phyloP scores from a whole-genome alignment of 305 asterid genomes.

The Petunia hybrid region DNA sequence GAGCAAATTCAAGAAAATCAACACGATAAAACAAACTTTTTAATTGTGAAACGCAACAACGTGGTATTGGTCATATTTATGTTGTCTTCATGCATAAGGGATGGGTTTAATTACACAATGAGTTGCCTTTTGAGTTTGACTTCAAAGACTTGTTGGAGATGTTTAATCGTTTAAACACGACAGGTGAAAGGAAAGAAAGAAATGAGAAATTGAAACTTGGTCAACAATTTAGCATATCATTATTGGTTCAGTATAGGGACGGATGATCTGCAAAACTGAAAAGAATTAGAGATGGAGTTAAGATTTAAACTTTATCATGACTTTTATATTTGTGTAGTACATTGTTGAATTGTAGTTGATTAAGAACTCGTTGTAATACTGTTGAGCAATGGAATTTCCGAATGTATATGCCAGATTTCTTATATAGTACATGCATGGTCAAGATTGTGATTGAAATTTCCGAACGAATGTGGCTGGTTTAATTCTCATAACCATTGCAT shows the following conservation, averaged over 20 bases:
- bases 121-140: not conserved
- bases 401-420: too few species aligned
- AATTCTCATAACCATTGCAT: too few species aligned
- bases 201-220: not conserved
- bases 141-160: not conserved
- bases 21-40: conserved; percentile 10
- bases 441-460: too few species aligned
- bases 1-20: not conserved
- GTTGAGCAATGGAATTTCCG: too few species aligned
- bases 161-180: conserved; percentile 24
- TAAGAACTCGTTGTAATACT: too few species aligned
- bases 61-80: not conserved
- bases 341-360: too few species aligned
- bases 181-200: not conserved
- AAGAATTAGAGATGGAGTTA: not conserved
- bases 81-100: not conserved
- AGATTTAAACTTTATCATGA: too few species aligned
- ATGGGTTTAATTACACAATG: not conserved
- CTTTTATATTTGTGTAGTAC: too few species aligned
- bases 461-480: too few species aligned
- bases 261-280: not conserved
- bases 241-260: not conserved
- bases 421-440: too few species aligned
- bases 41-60: conserved; percentile 8
- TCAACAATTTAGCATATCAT: not conserved